These are phyloP conservation scores for Aciculosporium take DNA, from an alignment of 2,329 filamentous ascomycete genomes.

Conservation along the genomic window DNA sequence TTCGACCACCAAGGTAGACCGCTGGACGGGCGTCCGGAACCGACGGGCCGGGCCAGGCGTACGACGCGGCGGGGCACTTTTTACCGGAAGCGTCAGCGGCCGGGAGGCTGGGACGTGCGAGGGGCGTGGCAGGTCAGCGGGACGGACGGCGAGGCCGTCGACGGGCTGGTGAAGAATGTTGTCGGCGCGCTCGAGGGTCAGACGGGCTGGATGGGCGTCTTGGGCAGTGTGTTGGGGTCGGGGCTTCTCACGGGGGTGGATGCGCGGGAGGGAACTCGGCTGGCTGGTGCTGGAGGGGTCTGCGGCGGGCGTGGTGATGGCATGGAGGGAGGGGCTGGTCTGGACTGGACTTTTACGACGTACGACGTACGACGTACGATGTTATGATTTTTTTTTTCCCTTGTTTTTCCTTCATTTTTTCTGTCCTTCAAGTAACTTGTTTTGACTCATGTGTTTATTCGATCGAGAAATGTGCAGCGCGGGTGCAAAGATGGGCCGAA, in stretches of 20 bases:
- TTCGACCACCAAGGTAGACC: slow-evolving; percentile 31
- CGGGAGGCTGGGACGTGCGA: slow-evolving; percentile 21
- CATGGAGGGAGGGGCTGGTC: no score
- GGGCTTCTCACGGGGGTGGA: slow-evolving; percentile 7
- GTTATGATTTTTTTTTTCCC: no score
- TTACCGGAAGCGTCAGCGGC: slow-evolving; percentile 19
- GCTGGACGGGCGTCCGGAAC: slow-evolving; percentile 16
- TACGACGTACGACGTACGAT: no score
- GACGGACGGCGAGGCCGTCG: slow-evolving; percentile 27
- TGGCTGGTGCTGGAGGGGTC: background rate
- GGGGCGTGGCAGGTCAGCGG: slow-evolving; percentile 32
- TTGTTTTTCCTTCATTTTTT: no score
- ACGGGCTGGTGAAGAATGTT: slow-evolving; percentile 17
- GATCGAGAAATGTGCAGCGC: no score
- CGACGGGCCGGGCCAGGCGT: slow-evolving; percentile 12
- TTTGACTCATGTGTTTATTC: no score
- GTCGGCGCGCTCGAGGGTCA: slow-evolving; percentile 17
- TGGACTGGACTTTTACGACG: no score
- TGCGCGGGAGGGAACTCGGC: slow-evolving; percentile 1
- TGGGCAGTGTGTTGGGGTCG: slow-evolving; percentile 18
- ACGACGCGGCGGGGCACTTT: slow-evolving; percentile 29
- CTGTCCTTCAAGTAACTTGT: no score
- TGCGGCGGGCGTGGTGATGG: no score
- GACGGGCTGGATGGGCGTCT: slow-evolving; percentile 17
- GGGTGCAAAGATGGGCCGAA: no score